A percentile compares a stretch with the other conserved stretches of the same genome.
These are phyloP conservation scores for Globisporangium nunn DNA, from an alignment of 352 stramenopile genomes.

Conservation along the genomic window DNA sequence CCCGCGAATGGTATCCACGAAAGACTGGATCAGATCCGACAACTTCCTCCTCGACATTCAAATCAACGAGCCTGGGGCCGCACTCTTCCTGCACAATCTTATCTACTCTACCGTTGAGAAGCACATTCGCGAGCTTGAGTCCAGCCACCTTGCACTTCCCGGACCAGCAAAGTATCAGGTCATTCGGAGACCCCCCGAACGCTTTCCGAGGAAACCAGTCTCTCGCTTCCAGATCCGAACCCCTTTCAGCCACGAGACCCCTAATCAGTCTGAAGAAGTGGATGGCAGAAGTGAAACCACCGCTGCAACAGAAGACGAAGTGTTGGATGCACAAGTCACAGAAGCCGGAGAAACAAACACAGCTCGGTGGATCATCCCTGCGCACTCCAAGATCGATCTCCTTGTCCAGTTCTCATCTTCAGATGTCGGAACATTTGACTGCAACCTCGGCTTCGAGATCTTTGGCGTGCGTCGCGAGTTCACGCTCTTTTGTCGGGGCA, in stretches of 20 bases:
- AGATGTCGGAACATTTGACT: constrained; percentile 78
- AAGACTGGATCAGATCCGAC: constrained; percentile 20
- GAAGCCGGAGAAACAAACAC: not conserved
- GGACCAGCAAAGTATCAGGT: constrained; percentile 65
- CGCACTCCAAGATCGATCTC: constrained; percentile 52
- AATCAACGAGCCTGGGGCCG: constrained; percentile 32
- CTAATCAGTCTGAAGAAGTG: constrained; percentile 2
- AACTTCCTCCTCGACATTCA: constrained; percentile 58
- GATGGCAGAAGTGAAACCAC: not conserved
- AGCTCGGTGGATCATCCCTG: constrained; percentile 72
- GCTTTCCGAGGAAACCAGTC: constrained; percentile 52
- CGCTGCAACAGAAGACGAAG: not conserved
- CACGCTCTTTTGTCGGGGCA: constrained; percentile 71
- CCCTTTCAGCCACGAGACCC: not conserved
- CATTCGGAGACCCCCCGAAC: constrained; percentile 55
- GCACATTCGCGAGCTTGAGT: constrained; percentile 53
- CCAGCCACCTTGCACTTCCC: constrained; percentile 54
- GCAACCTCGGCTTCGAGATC: constrained; percentile 87
- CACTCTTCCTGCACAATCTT: constrained; percentile 49
- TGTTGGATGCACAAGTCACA: constrained; percentile 6
- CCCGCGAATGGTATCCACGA: constrained; percentile 7
- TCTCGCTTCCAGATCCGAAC: constrained; percentile 49
- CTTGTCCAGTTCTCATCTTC: constrained; percentile 74
- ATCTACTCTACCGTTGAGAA: constrained; percentile 57
- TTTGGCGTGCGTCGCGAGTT: constrained; percentile 82